phyloP scores from a whole-genome alignment of 1,139 yeast species.

The Lodderomyces orthopsilosis region DNA sequence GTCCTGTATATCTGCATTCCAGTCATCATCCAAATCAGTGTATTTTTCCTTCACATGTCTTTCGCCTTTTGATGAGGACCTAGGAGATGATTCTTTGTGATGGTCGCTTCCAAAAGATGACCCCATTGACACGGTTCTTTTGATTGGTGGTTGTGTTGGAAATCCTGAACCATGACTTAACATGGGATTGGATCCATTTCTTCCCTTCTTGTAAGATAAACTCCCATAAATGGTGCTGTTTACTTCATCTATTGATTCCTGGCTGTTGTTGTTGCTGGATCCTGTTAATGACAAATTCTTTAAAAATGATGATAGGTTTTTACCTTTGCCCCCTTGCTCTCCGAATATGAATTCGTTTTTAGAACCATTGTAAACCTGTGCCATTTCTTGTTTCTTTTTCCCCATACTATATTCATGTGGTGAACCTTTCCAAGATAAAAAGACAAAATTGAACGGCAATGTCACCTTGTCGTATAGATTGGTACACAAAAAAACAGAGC shows the following conservation, averaged over 20 bases:
- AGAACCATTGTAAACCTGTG: constrained; percentile 49
- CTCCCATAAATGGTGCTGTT: constrained; percentile 44
- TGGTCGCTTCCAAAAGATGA: constrained; percentile 1
- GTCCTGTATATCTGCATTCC: constrained; percentile 83
- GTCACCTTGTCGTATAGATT: neutral
- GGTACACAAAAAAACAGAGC: neutral
- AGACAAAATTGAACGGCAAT: neutral
- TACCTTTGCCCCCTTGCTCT: constrained; percentile 67
- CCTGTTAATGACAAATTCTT: constrained; percentile 44
- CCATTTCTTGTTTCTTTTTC: constrained; percentile 54
- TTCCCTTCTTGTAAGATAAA: constrained; percentile 25
- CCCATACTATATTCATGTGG: constrained; percentile 25
- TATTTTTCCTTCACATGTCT: constrained; percentile 24
- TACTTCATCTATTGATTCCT: constrained; percentile 22
- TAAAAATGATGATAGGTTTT: constrained; percentile 57
- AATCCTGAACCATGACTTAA: constrained; percentile 14
- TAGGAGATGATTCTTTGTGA: constrained; percentile 1
- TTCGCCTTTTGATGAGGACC: constrained; percentile 11
- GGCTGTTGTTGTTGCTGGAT: constrained; percentile 11
- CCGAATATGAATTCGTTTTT: constrained; percentile 64
- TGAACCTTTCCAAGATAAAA: neutral
- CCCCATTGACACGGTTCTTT: constrained; percentile 21
- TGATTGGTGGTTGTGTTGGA: constrained; percentile 17
- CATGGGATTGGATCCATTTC: constrained; percentile 13
- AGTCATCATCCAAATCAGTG: constrained; percentile 79